Evolutionary conservation across 2,329 filamentous ascomycete species (phyloP).

Genomic region (Trichoderma sp.): DNA sequence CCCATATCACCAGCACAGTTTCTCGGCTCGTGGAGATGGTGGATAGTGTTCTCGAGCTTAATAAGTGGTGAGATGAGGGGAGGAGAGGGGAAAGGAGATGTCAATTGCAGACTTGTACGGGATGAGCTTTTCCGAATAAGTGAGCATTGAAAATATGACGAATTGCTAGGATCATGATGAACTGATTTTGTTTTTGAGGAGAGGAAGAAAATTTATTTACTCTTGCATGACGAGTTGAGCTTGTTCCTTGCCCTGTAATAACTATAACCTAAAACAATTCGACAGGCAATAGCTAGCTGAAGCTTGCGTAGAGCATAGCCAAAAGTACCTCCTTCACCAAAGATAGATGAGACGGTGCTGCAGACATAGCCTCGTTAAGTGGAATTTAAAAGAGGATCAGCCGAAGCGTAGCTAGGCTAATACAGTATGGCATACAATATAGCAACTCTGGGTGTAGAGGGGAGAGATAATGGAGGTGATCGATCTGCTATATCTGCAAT

Average conservation of each 20-base stretch:
- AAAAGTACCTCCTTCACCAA: neutral
- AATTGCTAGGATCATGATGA: neutral
- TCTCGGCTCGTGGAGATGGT: neutral
- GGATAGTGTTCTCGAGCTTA: conserved; percentile 4
- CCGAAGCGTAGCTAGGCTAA: neutral
- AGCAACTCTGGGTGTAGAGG: neutral
- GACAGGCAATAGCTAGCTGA: neutral
- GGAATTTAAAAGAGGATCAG: neutral
- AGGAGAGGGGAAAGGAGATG: neutral
- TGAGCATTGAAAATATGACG: neutral
- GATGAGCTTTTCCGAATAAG: neutral
- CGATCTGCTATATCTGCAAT: neutral
- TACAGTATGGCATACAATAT: neutral
- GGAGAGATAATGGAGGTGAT: neutral
- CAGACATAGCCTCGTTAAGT: conserved; percentile 20
- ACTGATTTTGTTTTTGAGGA: neutral
- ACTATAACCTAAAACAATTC: neutral
- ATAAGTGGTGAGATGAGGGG: neutral
- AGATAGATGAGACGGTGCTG: neutral
- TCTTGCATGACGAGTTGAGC: neutral
- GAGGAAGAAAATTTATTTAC: neutral
- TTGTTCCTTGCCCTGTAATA: conserved; percentile 2
- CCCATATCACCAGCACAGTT: neutral
- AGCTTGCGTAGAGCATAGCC: neutral
- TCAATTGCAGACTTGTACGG: neutral